Conservation (phyloP, 2,329 filamentous ascomycete genomes). For the Colletotrichum gigasporum region DNA sequence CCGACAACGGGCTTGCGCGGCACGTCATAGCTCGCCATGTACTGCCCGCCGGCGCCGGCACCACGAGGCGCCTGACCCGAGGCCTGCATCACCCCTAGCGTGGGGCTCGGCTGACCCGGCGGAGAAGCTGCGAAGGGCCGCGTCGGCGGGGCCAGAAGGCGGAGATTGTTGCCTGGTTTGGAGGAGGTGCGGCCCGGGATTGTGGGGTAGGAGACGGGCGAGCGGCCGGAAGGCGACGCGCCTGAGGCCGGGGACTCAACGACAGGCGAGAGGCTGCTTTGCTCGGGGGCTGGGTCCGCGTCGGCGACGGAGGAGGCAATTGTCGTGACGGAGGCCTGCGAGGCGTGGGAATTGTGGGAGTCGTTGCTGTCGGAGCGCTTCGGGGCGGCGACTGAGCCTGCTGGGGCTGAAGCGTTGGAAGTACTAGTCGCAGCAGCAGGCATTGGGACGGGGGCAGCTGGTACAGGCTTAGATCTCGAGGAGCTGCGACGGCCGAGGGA, state of each 20-base stretch:
- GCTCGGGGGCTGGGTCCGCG: conserved; percentile 36
- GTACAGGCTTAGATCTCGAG: conserved; percentile 15
- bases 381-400: background rate
- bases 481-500: conserved; percentile 25
- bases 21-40: conserved; percentile 31
- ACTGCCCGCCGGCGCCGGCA: too few relatives aligned
- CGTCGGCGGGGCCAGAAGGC: conserved; percentile 44
- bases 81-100: conserved; percentile 47
- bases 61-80: conserved; percentile 27
- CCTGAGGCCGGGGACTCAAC: conserved; percentile 53
- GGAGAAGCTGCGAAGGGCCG: conserved; percentile 44
- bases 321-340: conserved; percentile 46
- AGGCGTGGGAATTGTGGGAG: conserved; percentile 35
- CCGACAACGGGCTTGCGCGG: conserved; percentile 25
- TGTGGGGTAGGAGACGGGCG: conserved; percentile 44
- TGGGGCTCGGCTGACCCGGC: conserved; percentile 53
- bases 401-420: background rate
- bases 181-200: conserved; percentile 37
- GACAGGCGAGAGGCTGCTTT: conserved; percentile 56
- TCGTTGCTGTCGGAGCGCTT: conserved; percentile 30
- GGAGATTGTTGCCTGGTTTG: conserved; percentile 35
- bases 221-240: conserved; percentile 36
- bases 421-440: too few relatives aligned
- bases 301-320: conserved; percentile 42
- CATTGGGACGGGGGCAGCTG: conserved; percentile 28